phyloP scores from a whole-genome alignment of 1,284 basidiomycete genomes.

The Afroboletus lepidellus region DNA sequence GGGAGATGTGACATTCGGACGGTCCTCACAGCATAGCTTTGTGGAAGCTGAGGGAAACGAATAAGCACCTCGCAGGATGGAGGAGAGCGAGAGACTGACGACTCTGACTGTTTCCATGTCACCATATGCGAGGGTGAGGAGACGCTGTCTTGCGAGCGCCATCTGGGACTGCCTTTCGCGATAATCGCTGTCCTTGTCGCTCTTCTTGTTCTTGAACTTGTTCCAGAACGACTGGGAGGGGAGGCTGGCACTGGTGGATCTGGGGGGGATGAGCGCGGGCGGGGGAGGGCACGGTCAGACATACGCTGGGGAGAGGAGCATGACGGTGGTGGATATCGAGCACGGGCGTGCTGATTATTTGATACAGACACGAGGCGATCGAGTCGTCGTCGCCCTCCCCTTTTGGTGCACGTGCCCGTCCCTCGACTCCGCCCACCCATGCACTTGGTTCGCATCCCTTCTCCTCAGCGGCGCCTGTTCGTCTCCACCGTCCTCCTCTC shows the following conservation, averaged over 20 bases:
- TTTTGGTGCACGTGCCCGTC: too few species aligned
- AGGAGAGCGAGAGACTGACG: slow-evolving; percentile 40
- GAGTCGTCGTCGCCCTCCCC: not conserved
- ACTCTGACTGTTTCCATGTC: slow-evolving; percentile 81
- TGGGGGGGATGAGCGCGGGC: slow-evolving; percentile 35
- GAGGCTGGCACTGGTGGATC: slow-evolving; percentile 63
- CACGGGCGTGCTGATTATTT: slow-evolving; percentile 4
- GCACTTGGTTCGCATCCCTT: slow-evolving; percentile 8
- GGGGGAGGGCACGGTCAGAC: slow-evolving; percentile 37
- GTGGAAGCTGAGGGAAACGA: slow-evolving; percentile 51
- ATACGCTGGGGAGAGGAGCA: slow-evolving; percentile 79
- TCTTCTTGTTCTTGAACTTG: slow-evolving; percentile 62
- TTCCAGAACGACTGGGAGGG: slow-evolving; percentile 64
- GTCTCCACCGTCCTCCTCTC: slow-evolving; percentile 69
- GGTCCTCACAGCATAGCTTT: slow-evolving; percentile 51
- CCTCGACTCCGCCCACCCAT: not conserved
- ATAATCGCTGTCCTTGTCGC: slow-evolving; percentile 54
- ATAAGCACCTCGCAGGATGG: not conserved
- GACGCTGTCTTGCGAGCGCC: slow-evolving; percentile 65
- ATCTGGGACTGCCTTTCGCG: slow-evolving; percentile 52
- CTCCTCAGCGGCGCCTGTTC: slow-evolving; percentile 38
- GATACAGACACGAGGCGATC: slow-evolving; percentile 29
- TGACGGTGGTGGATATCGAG: slow-evolving; percentile 37
- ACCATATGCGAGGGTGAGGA: slow-evolving; percentile 75
- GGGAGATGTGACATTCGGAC: not conserved